Evolutionary conservation across 768 basidiomycete genomes (phyloP).

Genomic region (Myochromella boudieri): DNA sequence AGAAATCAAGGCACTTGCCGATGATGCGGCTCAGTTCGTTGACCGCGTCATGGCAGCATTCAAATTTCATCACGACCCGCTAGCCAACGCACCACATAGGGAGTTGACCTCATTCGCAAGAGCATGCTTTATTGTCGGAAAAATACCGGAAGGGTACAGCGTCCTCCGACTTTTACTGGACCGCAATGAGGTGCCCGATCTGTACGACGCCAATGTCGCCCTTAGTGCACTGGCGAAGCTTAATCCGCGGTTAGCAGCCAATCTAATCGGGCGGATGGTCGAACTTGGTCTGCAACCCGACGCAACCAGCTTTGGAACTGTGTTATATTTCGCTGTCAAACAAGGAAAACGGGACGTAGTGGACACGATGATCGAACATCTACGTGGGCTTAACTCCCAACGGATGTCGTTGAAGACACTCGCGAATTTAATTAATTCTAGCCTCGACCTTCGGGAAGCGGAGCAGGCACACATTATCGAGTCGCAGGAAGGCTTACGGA

Average conservation of each 20-base stretch:
- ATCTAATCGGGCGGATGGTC: constrained; percentile 52
- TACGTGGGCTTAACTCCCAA: constrained; percentile 32
- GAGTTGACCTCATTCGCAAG: constrained; percentile 62
- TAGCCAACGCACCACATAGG: constrained; percentile 45
- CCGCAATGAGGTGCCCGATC: constrained; percentile 56
- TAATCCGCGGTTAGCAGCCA: constrained; percentile 44
- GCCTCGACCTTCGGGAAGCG: constrained; percentile 25
- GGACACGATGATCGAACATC: constrained; percentile 37
- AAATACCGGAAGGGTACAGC: constrained; percentile 44
- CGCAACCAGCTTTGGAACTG: constrained; percentile 56
- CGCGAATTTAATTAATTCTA: constrained; percentile 44
- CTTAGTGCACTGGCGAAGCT: constrained; percentile 53
- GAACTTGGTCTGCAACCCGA: constrained; percentile 49
- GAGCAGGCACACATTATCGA: too few species aligned
- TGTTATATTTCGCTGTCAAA: constrained; percentile 56
- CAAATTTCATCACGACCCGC: constrained; percentile 41
- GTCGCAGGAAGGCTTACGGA: constrained; percentile 22
- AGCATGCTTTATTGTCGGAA: constrained; percentile 57
- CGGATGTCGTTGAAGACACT: constrained; percentile 49
- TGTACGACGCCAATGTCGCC: constrained; percentile 64
- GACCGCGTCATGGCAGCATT: constrained; percentile 46
- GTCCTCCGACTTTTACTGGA: constrained; percentile 45
- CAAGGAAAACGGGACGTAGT: constrained; percentile 46
- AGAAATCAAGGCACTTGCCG: constrained; percentile 17
- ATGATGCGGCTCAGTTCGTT: constrained; percentile 40